phyloP scores from a whole-genome alignment of 2,329 filamentous ascomycete genomes.

The Verticillium klebahnii region DNA sequence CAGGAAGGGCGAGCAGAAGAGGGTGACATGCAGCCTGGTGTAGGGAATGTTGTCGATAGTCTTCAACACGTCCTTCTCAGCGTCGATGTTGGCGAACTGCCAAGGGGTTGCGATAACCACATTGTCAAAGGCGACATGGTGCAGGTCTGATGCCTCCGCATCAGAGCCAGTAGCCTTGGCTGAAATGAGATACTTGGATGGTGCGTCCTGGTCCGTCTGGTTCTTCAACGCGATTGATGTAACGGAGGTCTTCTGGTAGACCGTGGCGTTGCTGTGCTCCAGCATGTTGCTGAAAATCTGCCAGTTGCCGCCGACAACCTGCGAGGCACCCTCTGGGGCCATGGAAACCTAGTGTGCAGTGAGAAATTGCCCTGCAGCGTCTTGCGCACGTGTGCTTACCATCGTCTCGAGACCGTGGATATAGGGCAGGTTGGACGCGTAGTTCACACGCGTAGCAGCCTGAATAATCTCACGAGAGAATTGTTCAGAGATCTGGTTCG shows the following conservation, averaged over 20 bases:
- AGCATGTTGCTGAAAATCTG: slow-evolving; percentile 86
- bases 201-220: slow-evolving; percentile 29
- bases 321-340: slow-evolving; percentile 78
- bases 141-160: slow-evolving; percentile 20
- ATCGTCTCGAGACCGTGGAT: slow-evolving; percentile 90
- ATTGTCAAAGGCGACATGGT: slow-evolving; percentile 63
- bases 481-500: slow-evolving; percentile 48
- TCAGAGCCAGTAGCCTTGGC: slow-evolving; percentile 21
- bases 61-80: slow-evolving; percentile 63
- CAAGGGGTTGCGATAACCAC: slow-evolving; percentile 80
- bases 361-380: not conserved
- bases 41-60: slow-evolving; percentile 79
- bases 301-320: slow-evolving; percentile 86
- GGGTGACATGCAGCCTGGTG: slow-evolving; percentile 79
- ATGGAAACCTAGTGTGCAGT: slow-evolving; percentile 60
- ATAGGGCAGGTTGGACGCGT: slow-evolving; percentile 78
- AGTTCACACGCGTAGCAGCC: slow-evolving; percentile 88
- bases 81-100: slow-evolving; percentile 70
- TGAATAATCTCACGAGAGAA: slow-evolving; percentile 84
- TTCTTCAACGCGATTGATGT: slow-evolving; percentile 49
- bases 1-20: slow-evolving; percentile 74
- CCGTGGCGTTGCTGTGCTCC: slow-evolving; percentile 52
- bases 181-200: slow-evolving; percentile 43
- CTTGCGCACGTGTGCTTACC: slow-evolving; percentile 31
- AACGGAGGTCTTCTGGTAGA: slow-evolving; percentile 66